phyloP scores from a whole-genome alignment of 768 basidiomycete species.

The Nidularia pulvinata region DNA sequence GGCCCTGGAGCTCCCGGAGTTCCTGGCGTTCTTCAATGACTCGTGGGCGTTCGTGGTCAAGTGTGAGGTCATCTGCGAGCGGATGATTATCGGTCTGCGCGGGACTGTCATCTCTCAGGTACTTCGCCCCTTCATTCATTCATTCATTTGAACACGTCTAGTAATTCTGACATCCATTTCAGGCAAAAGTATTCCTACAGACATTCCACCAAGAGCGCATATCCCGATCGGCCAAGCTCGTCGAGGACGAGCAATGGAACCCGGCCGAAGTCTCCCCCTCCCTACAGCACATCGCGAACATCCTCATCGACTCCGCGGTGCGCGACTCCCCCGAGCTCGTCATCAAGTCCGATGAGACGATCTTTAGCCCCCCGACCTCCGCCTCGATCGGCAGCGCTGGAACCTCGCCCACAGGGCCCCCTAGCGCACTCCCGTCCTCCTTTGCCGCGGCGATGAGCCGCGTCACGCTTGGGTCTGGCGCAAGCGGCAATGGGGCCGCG shows the following conservation, averaged over 20 bases:
- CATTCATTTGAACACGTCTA: not conserved
- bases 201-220: constrained; percentile 84
- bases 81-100: constrained; percentile 93
- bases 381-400: not conserved
- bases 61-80: constrained; percentile 81
- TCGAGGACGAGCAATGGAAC: constrained; percentile 96
- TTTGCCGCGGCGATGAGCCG: not conserved
- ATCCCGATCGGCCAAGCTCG: constrained; percentile 80
- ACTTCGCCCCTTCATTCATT: constrained; percentile 7
- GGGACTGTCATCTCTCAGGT: constrained; percentile 88
- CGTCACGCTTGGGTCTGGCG: not conserved
- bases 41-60: constrained; percentile 90
- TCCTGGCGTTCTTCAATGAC: constrained; percentile 79
- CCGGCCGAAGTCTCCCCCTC: constrained; percentile 69
- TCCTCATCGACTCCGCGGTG: constrained; percentile 82
- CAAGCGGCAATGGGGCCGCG: constrained; percentile 7
- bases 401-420: not conserved
- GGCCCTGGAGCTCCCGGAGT: constrained; percentile 67
- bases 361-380: constrained; percentile 15
- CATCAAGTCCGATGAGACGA: constrained; percentile 25
- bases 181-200: constrained; percentile 90
- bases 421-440: not conserved
- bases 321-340: constrained; percentile 74
- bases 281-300: constrained; percentile 71
- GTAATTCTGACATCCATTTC: constrained; percentile 7